A percentile compares a stretch with the other conserved stretches of the same genome.
phyloP scores from a whole-genome alignment of 176 grass and related monocot genomes.

The Musa itinerans region DNA sequence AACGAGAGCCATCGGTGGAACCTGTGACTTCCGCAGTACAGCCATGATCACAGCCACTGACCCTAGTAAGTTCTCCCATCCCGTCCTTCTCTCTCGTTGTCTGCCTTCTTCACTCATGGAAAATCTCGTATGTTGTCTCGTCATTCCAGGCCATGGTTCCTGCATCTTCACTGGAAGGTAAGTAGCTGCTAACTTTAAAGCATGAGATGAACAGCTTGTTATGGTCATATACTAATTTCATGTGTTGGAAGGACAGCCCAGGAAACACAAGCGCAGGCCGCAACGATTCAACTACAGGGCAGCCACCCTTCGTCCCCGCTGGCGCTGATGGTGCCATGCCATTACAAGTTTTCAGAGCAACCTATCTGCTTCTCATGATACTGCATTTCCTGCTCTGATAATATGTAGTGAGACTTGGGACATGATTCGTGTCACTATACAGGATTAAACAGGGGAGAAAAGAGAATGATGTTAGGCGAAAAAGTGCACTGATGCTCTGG shows the following conservation, averaged over 20 bases:
- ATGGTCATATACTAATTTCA: no score
- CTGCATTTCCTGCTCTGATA: neutral
- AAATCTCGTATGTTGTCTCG: neutral
- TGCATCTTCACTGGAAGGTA: slow-evolving; percentile 18
- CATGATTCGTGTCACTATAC: neutral
- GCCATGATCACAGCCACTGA: neutral
- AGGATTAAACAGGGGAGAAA: neutral
- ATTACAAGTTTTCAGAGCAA: neutral
- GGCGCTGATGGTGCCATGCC: neutral
- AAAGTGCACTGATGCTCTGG: no score
- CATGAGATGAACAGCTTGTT: no score
- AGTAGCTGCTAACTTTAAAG: neutral
- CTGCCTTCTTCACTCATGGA: neutral
- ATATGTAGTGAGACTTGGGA: neutral
- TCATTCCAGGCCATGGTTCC: slow-evolving; percentile 7
- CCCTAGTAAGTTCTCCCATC: slow-evolving; percentile 8
- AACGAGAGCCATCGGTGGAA: slow-evolving; percentile 6
- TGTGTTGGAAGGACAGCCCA: no score
- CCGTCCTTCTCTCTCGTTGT: neutral
- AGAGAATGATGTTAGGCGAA: no score
- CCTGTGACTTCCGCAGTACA: slow-evolving; percentile 2
- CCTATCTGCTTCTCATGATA: neutral
- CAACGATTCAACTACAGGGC: no score
- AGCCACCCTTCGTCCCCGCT: neutral
- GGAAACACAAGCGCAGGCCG: no score